These are phyloP conservation scores for Boechera stricta DNA, from an alignment of 345 rosid species.

Conservation along the genomic window DNA sequence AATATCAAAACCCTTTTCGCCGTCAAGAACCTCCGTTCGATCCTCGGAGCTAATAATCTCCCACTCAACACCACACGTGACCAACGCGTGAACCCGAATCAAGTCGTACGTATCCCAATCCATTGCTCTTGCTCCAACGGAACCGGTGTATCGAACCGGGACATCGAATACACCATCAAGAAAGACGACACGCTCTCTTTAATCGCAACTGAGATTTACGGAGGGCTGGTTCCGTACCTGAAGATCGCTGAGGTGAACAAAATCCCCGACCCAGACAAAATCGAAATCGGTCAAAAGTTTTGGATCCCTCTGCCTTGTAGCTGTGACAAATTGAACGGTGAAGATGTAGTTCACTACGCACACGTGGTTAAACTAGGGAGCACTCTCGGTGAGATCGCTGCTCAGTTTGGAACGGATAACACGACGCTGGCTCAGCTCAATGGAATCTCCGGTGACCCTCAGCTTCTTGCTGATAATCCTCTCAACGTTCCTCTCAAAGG, in stretches of 20 bases:
- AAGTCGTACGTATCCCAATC: slow-evolving; percentile 59
- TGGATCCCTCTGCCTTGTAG: slow-evolving; percentile 76
- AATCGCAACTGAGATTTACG: slow-evolving; percentile 52
- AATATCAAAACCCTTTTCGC: slow-evolving; percentile 58
- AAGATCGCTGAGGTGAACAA: slow-evolving; percentile 50
- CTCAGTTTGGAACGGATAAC: slow-evolving; percentile 50
- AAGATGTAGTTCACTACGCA: slow-evolving; percentile 59
- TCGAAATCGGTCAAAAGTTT: slow-evolving; percentile 48
- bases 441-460: slow-evolving; percentile 44
- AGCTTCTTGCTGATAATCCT: slow-evolving; percentile 48
- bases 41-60: slow-evolving; percentile 67
- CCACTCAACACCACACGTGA: slow-evolving; percentile 45
- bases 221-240: slow-evolving; percentile 32
- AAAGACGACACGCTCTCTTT: slow-evolving; percentile 47
- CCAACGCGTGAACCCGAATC: slow-evolving; percentile 23
- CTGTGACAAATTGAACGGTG: slow-evolving; percentile 56
- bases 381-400: slow-evolving; percentile 53
- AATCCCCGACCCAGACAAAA: slow-evolving; percentile 36
- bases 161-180: slow-evolving; percentile 56
- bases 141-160: slow-evolving; percentile 54
- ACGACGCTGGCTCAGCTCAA: slow-evolving; percentile 50
- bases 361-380: slow-evolving; percentile 58
- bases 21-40: slow-evolving; percentile 47
- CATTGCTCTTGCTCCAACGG: slow-evolving; percentile 64
- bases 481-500: slow-evolving; percentile 72